Evolutionary conservation across 2,329 filamentous ascomycete species (phyloP).

Genomic region (Hypoxylon sp.): DNA sequence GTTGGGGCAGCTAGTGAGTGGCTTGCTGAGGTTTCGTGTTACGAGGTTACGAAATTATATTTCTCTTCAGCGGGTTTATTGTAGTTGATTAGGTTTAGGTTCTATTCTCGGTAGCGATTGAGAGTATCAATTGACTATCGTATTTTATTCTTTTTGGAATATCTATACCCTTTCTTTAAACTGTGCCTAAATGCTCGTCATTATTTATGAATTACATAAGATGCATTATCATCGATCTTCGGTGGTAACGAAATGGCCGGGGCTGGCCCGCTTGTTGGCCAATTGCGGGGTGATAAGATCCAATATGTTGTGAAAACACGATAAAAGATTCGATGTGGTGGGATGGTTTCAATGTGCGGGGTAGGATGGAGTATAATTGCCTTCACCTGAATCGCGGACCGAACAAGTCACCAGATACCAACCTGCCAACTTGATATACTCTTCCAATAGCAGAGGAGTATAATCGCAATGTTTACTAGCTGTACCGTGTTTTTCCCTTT

Average conservation of each 20-base stretch:
- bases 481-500: conserved; percentile 5
- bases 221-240: neutral
- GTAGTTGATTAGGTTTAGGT: no score
- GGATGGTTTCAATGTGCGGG: conserved; percentile 16
- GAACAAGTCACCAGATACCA: conserved; percentile 20
- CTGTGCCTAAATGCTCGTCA: no score
- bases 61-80: conserved; percentile 13
- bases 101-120: no score
- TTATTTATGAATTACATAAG: no score
- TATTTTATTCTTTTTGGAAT: no score
- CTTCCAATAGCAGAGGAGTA: conserved; percentile 16
- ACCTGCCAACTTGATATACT: conserved; percentile 2
- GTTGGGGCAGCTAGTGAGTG: neutral
- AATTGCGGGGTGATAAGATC: conserved; percentile 33
- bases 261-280: neutral
- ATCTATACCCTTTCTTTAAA: no score
- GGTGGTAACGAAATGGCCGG: conserved; percentile 11
- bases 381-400: neutral
- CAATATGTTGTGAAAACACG: conserved; percentile 15
- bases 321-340: conserved; percentile 28
- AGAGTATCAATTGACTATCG: no score
- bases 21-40: neutral
- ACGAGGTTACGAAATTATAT: conserved; percentile 14
- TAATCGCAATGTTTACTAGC: conserved; percentile 17
- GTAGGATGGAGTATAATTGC: conserved; percentile 19